Percentiles rank a stretch among this genome's conserved stretches.
Conservation (phyloP, 805 yeast genomes). For the Zygoascus ofunaensis region DNA sequence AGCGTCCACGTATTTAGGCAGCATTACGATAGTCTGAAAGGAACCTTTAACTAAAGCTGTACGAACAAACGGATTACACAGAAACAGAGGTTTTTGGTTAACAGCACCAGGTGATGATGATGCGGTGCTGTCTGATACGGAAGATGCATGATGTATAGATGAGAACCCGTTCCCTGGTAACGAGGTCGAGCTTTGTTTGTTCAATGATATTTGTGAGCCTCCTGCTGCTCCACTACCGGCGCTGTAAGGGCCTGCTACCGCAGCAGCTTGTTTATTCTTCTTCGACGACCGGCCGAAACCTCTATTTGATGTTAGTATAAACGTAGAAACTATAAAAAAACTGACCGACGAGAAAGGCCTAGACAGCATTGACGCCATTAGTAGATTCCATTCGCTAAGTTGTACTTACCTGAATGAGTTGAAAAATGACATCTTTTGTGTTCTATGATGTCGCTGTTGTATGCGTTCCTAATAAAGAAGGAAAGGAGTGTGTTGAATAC, state of each 20-base stretch:
- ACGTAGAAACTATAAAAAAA: too few relatives aligned
- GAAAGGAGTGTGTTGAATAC: too few relatives aligned
- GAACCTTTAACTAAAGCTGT: conserved; percentile 95
- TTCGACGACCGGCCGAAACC: conserved; percentile 54
- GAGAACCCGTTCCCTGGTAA: conserved; percentile 5
- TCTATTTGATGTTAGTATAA: conserved; percentile 32
- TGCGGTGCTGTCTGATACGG: conserved; percentile 18
- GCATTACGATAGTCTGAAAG: conserved; percentile 87
- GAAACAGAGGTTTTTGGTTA: conserved; percentile 48
- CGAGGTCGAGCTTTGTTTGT: background rate
- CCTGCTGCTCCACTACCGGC: too few relatives aligned
- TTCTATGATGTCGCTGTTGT: too few relatives aligned
- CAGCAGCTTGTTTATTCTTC: conserved; percentile 33
- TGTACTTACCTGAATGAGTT: conserved; percentile 26
- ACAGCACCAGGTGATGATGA: conserved; percentile 14
- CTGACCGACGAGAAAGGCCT: too few relatives aligned
- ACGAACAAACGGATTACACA: conserved; percentile 87
- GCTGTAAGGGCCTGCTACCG: conserved; percentile 17
- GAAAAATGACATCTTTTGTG: conserved; percentile 24
- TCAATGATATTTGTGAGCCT: background rate
- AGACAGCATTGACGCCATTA: too few relatives aligned
- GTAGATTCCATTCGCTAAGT: too few relatives aligned
- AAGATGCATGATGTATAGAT: conserved; percentile 20
- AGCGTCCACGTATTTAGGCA: conserved; percentile 88
- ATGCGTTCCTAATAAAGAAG: too few relatives aligned